Conservation (phyloP, 1,284 basidiomycete species). For the Ustilago tritici region DNA sequence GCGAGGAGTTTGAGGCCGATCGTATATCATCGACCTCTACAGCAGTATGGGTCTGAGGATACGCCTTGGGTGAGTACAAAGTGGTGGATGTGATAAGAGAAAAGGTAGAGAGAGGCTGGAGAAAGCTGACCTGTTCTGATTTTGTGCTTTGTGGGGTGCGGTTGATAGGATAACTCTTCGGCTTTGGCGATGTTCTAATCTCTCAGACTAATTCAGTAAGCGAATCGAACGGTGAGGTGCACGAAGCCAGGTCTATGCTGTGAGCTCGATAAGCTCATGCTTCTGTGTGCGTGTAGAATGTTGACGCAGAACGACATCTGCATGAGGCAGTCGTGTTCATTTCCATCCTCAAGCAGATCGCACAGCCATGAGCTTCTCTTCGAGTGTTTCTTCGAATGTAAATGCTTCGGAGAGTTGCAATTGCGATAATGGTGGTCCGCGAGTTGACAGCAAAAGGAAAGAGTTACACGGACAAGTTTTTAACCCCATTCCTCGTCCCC, state of each 20-base stretch:
- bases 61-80: conserved; percentile 54
- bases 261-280: not conserved
- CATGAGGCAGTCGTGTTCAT: no score
- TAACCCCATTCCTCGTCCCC: conserved; percentile 14
- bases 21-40: conserved; percentile 52
- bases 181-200: not conserved
- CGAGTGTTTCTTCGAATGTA: no score
- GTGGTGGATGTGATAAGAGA: not conserved
- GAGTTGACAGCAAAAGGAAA: no score
- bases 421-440: no score
- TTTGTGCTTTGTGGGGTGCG: not conserved
- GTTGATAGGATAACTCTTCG: not conserved
- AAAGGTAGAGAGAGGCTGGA: not conserved
- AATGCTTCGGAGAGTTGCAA: no score
- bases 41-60: conserved; percentile 41
- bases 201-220: not conserved
- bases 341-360: no score
- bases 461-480: conserved; percentile 20
- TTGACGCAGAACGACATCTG: not conserved
- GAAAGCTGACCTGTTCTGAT: not conserved
- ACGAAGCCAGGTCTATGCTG: not conserved
- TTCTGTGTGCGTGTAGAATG: not conserved
- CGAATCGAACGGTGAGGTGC: not conserved
- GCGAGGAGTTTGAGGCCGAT: conserved; percentile 43
- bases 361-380: no score